Evolutionary conservation across 805 yeast species (phyloP).

Genomic region (Cyberlindnera nakhonratchasimensis): DNA sequence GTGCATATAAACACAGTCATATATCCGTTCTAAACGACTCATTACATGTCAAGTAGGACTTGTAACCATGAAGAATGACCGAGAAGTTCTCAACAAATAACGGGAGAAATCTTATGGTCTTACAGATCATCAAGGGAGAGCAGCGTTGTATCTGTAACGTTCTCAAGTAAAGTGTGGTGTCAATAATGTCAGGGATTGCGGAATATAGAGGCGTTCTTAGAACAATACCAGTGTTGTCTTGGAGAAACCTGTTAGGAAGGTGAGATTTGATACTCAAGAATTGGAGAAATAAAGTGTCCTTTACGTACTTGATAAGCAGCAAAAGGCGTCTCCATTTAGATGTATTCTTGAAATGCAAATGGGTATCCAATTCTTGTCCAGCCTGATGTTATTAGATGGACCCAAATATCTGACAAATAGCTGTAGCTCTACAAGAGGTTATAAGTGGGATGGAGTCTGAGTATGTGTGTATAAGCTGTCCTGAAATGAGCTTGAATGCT

Average conservation of each 20-base stretch:
- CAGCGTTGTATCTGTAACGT: not conserved
- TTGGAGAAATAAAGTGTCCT: not conserved
- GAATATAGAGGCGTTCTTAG: not conserved
- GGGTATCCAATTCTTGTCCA: too few relatives aligned
- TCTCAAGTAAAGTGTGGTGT: not conserved
- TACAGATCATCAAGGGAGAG: not conserved
- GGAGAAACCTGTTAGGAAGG: not conserved
- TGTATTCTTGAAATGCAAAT: not conserved
- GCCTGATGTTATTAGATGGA: too few relatives aligned
- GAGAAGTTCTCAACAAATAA: not conserved
- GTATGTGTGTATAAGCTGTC: not conserved
- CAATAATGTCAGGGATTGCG: not conserved
- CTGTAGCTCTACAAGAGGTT: constrained; percentile 3
- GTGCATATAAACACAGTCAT: not conserved
- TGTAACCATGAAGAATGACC: not conserved
- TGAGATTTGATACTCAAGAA: not conserved
- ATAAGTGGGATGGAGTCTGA: not conserved
- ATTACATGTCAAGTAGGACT: not conserved
- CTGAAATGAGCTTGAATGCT: not conserved
- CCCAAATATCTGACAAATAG: too few relatives aligned
- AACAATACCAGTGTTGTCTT: not conserved
- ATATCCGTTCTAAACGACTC: not conserved
- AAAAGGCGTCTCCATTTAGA: not conserved
- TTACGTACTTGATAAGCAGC: not conserved
- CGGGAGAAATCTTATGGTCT: not conserved